Base-by-base conservation (phyloP, 2,329 filamentous ascomycete genomes). In the Aspergillus cejpii region DNA sequence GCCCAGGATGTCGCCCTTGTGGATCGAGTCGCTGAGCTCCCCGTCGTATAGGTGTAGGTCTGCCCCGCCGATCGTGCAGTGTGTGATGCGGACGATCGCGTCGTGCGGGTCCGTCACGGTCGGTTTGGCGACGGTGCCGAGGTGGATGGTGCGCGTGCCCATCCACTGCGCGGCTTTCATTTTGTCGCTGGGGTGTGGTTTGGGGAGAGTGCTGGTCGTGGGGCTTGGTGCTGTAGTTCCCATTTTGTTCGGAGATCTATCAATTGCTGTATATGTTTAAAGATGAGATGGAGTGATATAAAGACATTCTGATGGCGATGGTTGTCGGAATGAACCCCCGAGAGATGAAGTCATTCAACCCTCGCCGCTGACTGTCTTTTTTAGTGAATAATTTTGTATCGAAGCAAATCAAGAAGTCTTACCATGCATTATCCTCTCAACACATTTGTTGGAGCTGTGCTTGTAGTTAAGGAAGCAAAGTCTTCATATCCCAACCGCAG, bases 1-100 rank as follows among this genome's bases (percentile, higher is more conserved):
- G 34, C 57, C 57, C 38, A 64, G 36, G 34, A 64, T 63, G 26
- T 57, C 49, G 15, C 59, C 59, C 33, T 57, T 55, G 38, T 54
- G 17, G 59, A 64, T 62, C 10, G 43, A 48, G 19, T 53, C 46
- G 39, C 63, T 57, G 19, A 62, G 44, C 20, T 61, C 58, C 24
- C 61, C 62, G 12, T 50, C 53, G 40, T 63, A 63, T 29, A 65
- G 55, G 38, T 65, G 61, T 3, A 65, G 50, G 39, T 66, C 61
- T 0, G 61, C 60, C 21, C 63, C 59, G 40, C 59, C 63, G 41
- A 66, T 65, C 10, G 56, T 58, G 39, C 54, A 59, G 44, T 65
- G 62, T 0, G 63, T 65, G 33, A 66, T 52, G 37, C 54, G 56
- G 6, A 66, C 55, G 21, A 66, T 64, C 39, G 59, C 63, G 45